Base-by-base conservation (phyloP, 2,329 filamentous ascomycete genomes). In the Tympanopsis confertula region DNA sequence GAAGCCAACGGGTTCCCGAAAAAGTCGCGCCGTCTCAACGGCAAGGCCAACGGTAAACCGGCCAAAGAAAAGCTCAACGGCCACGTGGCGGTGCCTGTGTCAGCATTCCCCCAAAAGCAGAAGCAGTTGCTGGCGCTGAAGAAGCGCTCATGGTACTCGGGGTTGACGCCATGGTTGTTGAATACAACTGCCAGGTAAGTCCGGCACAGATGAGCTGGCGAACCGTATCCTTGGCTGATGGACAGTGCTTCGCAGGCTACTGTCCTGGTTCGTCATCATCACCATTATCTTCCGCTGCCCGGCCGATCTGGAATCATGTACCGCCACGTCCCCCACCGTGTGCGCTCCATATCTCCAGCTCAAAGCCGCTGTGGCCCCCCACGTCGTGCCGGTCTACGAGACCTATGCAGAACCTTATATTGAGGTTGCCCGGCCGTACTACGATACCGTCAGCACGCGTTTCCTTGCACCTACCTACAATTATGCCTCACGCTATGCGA, bases 281-380 rank as follows among this genome's bases (percentile, higher is more conserved):
- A 91, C 83, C 18, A 63, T 91, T 39, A 61, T 89, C 42, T 83
- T 98, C 56, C 76, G 81, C 43, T 98, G 89, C 56, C 89, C 89
- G 12, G 65, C 78, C 3, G 75, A 74, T 5, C 61, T 80, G 42
- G 71, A 79, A 20, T 69, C 75, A 19, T 74, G 91, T 50, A 72
- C 75, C 49, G 74, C 82, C 18, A 61, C 69, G 20, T 84, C 86
- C 1, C 84, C 88, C 1, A 69, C 64, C 45, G 73, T 96, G 43
- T 98, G 91, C 71, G 80, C 79, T 51, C 80, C 84, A 10, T 95
- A 95, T 69, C 70, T 82, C 63, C 60, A 77, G 61, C 48, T 77
- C 65, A 64, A 78, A 68, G 59, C 69, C 15, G 52, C 62, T 40
- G 64, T 88, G 42, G 62, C 75, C 18, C 91, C 91, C 3, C 81